Evolutionary conservation across 176 grass and related monocot genomes (phyloP).

Genomic region (Saccharum spontaneum): DNA sequence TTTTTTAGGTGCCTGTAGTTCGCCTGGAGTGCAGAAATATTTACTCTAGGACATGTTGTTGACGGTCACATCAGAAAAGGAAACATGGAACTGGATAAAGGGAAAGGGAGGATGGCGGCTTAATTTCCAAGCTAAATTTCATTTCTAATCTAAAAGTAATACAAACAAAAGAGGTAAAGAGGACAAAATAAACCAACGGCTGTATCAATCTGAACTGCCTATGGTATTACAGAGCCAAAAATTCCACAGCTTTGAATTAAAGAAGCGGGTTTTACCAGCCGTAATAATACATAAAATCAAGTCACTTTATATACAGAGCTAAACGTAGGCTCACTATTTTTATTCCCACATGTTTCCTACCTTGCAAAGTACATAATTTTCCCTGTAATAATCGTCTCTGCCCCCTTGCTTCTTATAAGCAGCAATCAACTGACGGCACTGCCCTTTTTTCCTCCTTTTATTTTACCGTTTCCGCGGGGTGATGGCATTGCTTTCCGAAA

Average conservation of each 20-base stretch:
- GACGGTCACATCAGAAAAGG: not conserved
- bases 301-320: conserved; percentile 48
- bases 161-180: not conserved
- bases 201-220: not conserved
- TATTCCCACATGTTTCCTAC: conserved; percentile 32
- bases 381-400: not conserved
- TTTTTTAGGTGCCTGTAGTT: not conserved
- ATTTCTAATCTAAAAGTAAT: not conserved
- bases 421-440: conserved; percentile 5
- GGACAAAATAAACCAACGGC: not conserved
- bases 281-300: conserved; percentile 24
- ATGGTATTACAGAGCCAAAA: conserved; percentile 16
- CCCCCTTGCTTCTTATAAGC: not conserved
- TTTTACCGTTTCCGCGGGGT: not conserved
- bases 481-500: not conserved
- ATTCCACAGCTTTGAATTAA: conserved; percentile 13
- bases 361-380: conserved; percentile 16
- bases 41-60: not conserved
- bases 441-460: not conserved
- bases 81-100: not conserved
- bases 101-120: not conserved
- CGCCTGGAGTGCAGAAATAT: not conserved
- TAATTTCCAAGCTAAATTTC: not conserved
- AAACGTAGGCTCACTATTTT: conserved; percentile 23
- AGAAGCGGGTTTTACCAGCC: conserved; percentile 16